Evolutionary conservation across 345 rosid species (phyloP), one percentile per base, ranked within the genome.

Genomic region (Populus deltoides): DNA sequence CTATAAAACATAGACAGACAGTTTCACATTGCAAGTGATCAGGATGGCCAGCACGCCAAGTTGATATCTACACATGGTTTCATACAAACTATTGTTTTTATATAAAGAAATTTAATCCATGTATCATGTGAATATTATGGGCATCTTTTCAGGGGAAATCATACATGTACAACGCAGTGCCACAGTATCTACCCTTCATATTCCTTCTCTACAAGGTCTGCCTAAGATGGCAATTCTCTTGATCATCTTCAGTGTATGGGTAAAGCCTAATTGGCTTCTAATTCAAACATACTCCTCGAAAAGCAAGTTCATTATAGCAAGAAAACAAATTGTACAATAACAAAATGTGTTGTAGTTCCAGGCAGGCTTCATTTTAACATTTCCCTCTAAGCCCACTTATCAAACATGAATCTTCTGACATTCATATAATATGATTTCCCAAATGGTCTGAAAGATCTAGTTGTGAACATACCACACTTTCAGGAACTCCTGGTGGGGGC

Each of bases 401-500:
- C 13, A 55, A 49, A 68, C 65, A 25, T 25, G 38, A 55, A 35
- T 49, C 38, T 59, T 45, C 57, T 70, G 35, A 35, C 51, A 20
- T 7, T 49, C 66, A 27, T 70, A 43, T 51, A 55, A 41, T 45
- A 59, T 70, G 72, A 55, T 74, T 66, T 81, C 39, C 49, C 18
- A 67, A 55, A 29, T n/a, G 13, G 20, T 9, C 39, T 71, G 53
- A 71, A 22, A 55, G 49, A 47, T 27, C 39, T 27, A 45, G 22
- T 6, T 41, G 31, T 57, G 79, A 18, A 81, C 98, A 53, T 92
- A 95, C 99, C 96, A 95, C 98, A 85, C 97, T 93, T 87, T 95
- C 98, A 11, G 99, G 94, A 77, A 87, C 99, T 77, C 97, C 96
- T 7, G 81, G 94, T 80, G 99, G 99, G 29, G 99, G 98, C 88